Percentiles rank a stretch among this genome's conserved stretches.
phyloP scores from a whole-genome alignment of 805 yeast genomes.

The Cephaloascus fragrans region DNA sequence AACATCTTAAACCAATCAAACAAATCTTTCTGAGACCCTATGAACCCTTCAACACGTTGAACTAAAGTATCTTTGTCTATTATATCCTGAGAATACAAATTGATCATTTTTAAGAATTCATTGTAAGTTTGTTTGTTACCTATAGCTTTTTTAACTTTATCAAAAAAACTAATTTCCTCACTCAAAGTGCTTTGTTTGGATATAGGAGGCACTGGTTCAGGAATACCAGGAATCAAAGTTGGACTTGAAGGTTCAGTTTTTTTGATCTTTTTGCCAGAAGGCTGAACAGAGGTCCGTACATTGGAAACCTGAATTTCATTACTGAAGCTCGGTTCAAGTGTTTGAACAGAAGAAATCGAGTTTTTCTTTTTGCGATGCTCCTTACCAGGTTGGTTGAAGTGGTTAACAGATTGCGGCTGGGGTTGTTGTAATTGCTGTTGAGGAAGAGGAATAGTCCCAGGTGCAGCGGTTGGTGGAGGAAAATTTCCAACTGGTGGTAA shows the following conservation, averaged over 20 bases:
- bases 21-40: constrained; percentile 73
- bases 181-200: constrained; percentile 51
- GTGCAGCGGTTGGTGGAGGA: constrained; percentile 48
- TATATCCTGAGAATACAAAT: constrained; percentile 83
- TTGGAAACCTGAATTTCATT: constrained; percentile 42
- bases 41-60: constrained; percentile 73
- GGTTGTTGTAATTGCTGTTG: constrained; percentile 12
- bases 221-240: constrained; percentile 73
- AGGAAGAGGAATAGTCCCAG: constrained; percentile 15
- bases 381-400: not conserved
- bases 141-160: constrained; percentile 79
- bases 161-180: constrained; percentile 87
- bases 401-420: not conserved
- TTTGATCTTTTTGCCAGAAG: constrained; percentile 15
- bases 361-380: constrained; percentile 8
- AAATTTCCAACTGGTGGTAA: constrained; percentile 87
- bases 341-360: constrained; percentile 8
- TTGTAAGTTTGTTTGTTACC: constrained; percentile 85
- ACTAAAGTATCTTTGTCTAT: constrained; percentile 77
- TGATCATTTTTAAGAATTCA: constrained; percentile 83
- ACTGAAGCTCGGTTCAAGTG: constrained; percentile 20
- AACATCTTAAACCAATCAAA: constrained; percentile 87
- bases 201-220: constrained; percentile 62
- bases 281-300: constrained; percentile 24
- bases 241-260: constrained; percentile 38